A percentile compares a stretch with the other conserved stretches of the same genome.
phyloP scores from a whole-genome alignment of 192 early-diverging fungal species.

The Diversispora epigaea region DNA sequence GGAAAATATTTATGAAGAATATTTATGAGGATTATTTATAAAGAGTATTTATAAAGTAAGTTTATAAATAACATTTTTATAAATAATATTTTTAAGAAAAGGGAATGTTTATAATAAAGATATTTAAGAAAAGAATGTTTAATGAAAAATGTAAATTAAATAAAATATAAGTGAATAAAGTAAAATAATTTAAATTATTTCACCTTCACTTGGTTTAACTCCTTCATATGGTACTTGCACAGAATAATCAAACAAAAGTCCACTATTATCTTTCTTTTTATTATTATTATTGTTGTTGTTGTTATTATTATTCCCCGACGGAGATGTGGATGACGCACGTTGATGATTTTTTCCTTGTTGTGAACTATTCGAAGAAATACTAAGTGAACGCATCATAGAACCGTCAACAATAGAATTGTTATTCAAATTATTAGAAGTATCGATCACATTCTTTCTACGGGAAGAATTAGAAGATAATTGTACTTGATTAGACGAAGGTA shows the following conservation, averaged over 20 bases:
- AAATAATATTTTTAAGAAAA: too few species aligned
- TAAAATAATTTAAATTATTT: background rate
- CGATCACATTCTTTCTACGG: background rate
- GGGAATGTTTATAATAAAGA: too few species aligned
- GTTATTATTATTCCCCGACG: slow-evolving; percentile 2
- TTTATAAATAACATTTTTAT: too few species aligned
- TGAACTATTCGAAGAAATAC: slow-evolving; percentile 6
- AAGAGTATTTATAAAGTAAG: too few species aligned
- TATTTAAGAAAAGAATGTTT: too few species aligned
- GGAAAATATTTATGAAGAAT: background rate
- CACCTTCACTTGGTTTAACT: slow-evolving; percentile 30
- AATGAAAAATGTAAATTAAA: too few species aligned
- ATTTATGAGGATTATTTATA: too few species aligned
- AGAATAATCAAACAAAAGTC: slow-evolving; percentile 28
- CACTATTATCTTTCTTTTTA: background rate
- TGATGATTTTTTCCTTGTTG: background rate
- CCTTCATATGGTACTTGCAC: slow-evolving; percentile 29
- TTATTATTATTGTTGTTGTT: background rate
- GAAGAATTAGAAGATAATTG: background rate
- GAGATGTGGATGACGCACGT: slow-evolving; percentile 8
- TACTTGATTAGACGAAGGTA: background rate
- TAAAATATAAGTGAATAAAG: background rate
- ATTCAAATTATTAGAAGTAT: background rate
- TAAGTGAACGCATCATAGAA: slow-evolving; percentile 27
- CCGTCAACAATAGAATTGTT: slow-evolving; percentile 16